phyloP scores from a whole-genome alignment of 371 early-diverging fungal genomes.

The Haplosporangium sp. region DNA sequence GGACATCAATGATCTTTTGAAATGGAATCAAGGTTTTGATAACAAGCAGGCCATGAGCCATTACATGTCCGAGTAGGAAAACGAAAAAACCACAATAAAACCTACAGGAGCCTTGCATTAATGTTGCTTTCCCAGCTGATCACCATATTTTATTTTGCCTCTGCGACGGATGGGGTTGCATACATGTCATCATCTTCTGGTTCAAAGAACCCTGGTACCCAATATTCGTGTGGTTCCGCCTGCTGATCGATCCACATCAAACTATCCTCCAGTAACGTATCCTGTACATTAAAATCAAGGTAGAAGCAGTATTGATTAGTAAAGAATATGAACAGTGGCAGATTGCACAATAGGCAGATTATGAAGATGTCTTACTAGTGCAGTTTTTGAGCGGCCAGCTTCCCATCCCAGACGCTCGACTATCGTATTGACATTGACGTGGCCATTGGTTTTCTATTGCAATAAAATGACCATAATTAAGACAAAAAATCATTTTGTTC shows the following conservation, averaged over 20 bases:
- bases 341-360: slow-evolving; percentile 9
- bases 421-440: slow-evolving; percentile 59
- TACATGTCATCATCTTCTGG: slow-evolving; percentile 56
- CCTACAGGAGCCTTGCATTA: neutral
- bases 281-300: slow-evolving; percentile 47
- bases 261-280: slow-evolving; percentile 81
- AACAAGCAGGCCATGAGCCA: slow-evolving; percentile 57
- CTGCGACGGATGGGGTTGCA: slow-evolving; percentile 14
- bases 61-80: slow-evolving; percentile 54
- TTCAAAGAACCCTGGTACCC: slow-evolving; percentile 84
- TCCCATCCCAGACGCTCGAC: slow-evolving; percentile 59
- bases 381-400: slow-evolving; percentile 71
- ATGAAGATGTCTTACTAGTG: slow-evolving; percentile 63
- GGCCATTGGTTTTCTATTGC: slow-evolving; percentile 65
- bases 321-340: no score
- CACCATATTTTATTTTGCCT: neutral
- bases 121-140: neutral
- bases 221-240: slow-evolving; percentile 71
- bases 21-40: slow-evolving; percentile 85
- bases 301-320: neutral
- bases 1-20: slow-evolving; percentile 83
- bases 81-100: neutral
- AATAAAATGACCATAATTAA: neutral
- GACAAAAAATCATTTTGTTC: slow-evolving; percentile 4
- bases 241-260: slow-evolving; percentile 88